Conservation (phyloP, 73 alveolate genomes). For the Urostyla sp. region DNA sequence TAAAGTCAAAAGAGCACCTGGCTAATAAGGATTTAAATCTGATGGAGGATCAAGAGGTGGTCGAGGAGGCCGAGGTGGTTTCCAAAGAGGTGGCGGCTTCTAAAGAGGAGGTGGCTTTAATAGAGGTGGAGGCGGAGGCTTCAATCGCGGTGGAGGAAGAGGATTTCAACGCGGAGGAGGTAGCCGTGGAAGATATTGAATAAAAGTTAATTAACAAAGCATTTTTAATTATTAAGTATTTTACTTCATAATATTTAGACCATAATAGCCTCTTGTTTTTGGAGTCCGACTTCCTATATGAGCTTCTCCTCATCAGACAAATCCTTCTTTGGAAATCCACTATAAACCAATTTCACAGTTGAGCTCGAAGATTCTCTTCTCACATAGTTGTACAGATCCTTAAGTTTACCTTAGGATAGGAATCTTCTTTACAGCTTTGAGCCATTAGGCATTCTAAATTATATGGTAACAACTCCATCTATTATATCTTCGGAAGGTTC, state of each 20-base stretch:
- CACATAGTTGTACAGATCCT: conserved; percentile 4
- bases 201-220: too few relatives aligned
- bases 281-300: not conserved
- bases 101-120: conserved; percentile 45
- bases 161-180: too few relatives aligned
- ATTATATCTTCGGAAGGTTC: conserved; percentile 46
- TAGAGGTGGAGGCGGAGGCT: conserved; percentile 63
- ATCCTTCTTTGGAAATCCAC: not conserved
- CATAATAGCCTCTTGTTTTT: not conserved
- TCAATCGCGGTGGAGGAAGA: conserved; percentile 60
- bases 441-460: conserved; percentile 63
- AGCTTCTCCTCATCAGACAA: not conserved
- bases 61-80: conserved; percentile 62
- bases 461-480: conserved; percentile 10
- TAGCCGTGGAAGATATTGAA: too few relatives aligned
- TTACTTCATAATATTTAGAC: not conserved
- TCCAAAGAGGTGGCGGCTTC: conserved; percentile 38
- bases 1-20: conserved; percentile 55
- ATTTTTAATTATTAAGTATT: not conserved
- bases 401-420: not conserved
- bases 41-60: conserved; percentile 59
- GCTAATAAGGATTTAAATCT: conserved; percentile 51
- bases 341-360: not conserved
- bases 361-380: not conserved
- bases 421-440: conserved; percentile 43